Base-by-base conservation (phyloP, 805 yeast genomes). In the Myxozyma geophila region DNA sequence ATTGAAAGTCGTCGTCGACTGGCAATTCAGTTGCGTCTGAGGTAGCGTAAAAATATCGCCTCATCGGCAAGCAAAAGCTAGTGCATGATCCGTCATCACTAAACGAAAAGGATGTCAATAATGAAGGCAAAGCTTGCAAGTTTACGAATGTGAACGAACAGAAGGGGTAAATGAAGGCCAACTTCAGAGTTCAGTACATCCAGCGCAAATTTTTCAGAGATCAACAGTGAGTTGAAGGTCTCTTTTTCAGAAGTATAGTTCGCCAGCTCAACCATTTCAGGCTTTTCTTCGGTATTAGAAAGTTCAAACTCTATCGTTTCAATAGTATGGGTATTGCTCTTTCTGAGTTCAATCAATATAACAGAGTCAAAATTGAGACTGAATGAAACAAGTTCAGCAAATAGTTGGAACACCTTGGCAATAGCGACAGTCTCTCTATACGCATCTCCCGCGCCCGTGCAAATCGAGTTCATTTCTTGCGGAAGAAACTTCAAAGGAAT, bases 141-240 rank as follows among this genome's bases (percentile, higher is more conserved):
- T 2, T 2, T 28, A 28, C 5, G 5, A 28, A 28, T 5, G 28
- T 28, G 23, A 35, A 50, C 64, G 43, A 37, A 61, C 64, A 46
- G 36, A 17, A 43, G 47, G 19, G 40, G 36, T 41, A 41, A 28
- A 33, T 61, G 46, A 12, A 59, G 21, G 15, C 58, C 61, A 44
- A n/a, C 10, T 39, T 48, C 58, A 41, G 63, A 50, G 59, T 59
- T 49, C 37, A 63, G 40, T 4, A 53, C 63, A 7, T 49, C 33
- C 23, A 44, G 37, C 36, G 48, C 37, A 13, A 53, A 17, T 13
- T 21, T 41, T 10, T 35, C 13, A 15, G 19, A 23, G 17, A 28
- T 21, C 33, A 10, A 17, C 21, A n/a, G 49, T 12, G n/a, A 9
- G 10, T 53, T 23, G 15, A 13, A 8, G 17, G 28, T 41, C n/a